These are phyloP conservation scores for Cladophialophora bantiana DNA, from an alignment of 2,329 filamentous ascomycete genomes.

Conservation along the genomic window DNA sequence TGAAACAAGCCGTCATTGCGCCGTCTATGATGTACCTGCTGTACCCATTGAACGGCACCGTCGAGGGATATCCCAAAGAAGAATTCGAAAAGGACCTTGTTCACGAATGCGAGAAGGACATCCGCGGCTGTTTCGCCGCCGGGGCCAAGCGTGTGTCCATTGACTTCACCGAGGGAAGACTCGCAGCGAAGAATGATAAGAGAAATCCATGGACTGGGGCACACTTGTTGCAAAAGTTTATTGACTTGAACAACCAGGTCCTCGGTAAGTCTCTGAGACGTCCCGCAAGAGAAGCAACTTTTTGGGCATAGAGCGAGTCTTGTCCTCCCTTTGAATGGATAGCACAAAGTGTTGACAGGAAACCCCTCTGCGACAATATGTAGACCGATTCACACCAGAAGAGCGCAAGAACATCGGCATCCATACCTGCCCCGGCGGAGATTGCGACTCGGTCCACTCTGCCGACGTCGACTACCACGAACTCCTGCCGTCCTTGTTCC, in stretches of 20 bases:
- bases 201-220: slow-evolving; percentile 46
- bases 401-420: slow-evolving; percentile 46
- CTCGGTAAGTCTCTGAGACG: slow-evolving; percentile 14
- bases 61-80: slow-evolving; percentile 44
- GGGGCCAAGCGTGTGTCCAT: slow-evolving; percentile 45
- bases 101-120: slow-evolving; percentile 47
- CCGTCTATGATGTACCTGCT: slow-evolving; percentile 47
- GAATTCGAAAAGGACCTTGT: slow-evolving; percentile 45
- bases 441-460: slow-evolving; percentile 46
- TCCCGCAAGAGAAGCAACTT: not conserved
- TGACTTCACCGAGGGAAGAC: slow-evolving; percentile 46
- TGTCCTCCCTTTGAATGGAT: too few species aligned
- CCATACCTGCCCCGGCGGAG: slow-evolving; percentile 47
- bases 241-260: slow-evolving; percentile 44
- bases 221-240: slow-evolving; percentile 44
- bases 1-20: slow-evolving; percentile 44
- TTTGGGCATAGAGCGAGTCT: not conserved
- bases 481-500: slow-evolving; percentile 45
- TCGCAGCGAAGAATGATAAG: slow-evolving; percentile 45
- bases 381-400: slow-evolving; percentile 40
- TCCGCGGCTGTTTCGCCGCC: slow-evolving; percentile 45
- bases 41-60: slow-evolving; percentile 43
- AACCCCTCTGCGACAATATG: slow-evolving; percentile 27
- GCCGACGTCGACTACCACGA: slow-evolving; percentile 45
- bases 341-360: not conserved